Evolutionary conservation across 202 grass and related monocot genomes (phyloP).

Genomic region (Cymbopogon flexuosus): DNA sequence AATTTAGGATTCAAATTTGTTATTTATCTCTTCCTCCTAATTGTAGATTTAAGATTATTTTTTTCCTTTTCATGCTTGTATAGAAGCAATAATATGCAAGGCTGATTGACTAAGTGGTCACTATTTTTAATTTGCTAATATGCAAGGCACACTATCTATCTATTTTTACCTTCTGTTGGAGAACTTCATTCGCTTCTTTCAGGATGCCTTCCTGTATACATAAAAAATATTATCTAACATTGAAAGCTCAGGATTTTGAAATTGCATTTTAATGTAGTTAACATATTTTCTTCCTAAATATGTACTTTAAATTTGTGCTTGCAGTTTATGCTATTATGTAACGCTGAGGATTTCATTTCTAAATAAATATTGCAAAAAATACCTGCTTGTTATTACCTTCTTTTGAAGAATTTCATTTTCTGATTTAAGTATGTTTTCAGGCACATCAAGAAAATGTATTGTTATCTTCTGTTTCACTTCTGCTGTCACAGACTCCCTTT

Average conservation of each 20-base stretch:
- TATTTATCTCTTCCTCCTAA: background rate
- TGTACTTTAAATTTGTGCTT: background rate
- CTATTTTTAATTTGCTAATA: no score
- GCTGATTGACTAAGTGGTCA: background rate
- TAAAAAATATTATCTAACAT: background rate
- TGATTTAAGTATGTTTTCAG: conserved; percentile 1
- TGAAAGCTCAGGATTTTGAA: background rate
- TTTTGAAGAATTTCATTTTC: background rate
- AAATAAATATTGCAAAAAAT: background rate
- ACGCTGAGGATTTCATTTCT: background rate
- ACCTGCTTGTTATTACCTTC: conserved; percentile 1
- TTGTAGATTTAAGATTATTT: no score
- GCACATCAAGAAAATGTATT: background rate
- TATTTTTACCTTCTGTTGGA: conserved; percentile 56
- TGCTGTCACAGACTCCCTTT: background rate
- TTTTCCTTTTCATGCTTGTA: no score
- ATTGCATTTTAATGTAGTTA: background rate
- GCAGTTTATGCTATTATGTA: background rate
- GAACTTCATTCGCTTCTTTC: conserved; percentile 55
- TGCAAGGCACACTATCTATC: no score
- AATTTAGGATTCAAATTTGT: background rate
- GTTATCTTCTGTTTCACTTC: background rate
- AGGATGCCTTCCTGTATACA: conserved; percentile 54
- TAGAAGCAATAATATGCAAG: background rate
- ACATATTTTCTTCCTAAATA: background rate